phyloP scores from a whole-genome alignment of 805 yeast species.

The Schwanniomyces polymorphus region DNA sequence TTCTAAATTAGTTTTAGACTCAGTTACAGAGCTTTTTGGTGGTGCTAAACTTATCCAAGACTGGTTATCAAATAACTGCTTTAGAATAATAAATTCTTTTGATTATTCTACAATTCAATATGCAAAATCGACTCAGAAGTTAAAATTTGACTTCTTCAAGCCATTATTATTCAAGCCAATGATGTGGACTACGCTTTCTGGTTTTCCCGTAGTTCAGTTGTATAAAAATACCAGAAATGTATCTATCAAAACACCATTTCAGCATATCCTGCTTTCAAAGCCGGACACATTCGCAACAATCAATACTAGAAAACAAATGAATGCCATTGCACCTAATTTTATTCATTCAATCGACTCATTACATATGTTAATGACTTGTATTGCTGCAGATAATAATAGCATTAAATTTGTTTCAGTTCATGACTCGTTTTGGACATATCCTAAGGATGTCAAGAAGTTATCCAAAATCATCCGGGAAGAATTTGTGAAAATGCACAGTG shows the following conservation, averaged over 20 bases:
- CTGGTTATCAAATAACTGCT: conserved; percentile 34
- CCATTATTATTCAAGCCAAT: conserved; percentile 27
- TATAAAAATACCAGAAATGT: conserved; percentile 19
- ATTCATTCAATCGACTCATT: conserved; percentile 43
- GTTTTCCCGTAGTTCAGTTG: conserved; percentile 41
- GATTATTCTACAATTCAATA: conserved; percentile 13
- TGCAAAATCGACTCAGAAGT: background rate
- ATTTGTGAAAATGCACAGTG: conserved; percentile 33
- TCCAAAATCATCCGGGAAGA: conserved; percentile 28
- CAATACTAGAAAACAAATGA: conserved; percentile 28
- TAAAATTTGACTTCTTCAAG: conserved; percentile 16
- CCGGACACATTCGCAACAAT: conserved; percentile 22
- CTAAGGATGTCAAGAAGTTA: conserved; percentile 27
- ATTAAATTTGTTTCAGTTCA: conserved; percentile 40
- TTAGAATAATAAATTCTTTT: conserved; percentile 27
- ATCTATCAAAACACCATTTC: conserved; percentile 21
- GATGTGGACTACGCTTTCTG: conserved; percentile 43
- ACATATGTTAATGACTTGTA: conserved; percentile 37
- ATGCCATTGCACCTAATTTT: conserved; percentile 44
- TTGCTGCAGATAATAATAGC: conserved; percentile 15
- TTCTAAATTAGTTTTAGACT: conserved; percentile 19
- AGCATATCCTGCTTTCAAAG: conserved; percentile 13
- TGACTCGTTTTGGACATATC: conserved; percentile 46
- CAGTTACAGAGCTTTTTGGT: conserved; percentile 29
- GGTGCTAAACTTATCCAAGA: conserved; percentile 33